A percentile compares a stretch with the other conserved stretches of the same genome.
Evolutionary conservation across 352 stramenopile genomes (phyloP).

Genomic region (Blastocystis sp.): DNA sequence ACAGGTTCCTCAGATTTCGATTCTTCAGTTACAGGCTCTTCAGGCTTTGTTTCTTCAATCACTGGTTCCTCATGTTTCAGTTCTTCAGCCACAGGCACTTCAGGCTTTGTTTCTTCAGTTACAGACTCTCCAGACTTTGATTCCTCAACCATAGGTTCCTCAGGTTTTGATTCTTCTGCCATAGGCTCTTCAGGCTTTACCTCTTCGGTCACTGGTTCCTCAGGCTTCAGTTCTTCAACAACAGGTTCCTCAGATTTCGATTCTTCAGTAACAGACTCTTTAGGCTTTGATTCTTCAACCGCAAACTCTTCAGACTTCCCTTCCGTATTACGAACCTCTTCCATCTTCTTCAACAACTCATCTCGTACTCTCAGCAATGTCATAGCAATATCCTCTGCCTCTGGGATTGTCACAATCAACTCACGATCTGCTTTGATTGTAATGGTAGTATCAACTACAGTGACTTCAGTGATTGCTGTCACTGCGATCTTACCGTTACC

Average conservation of each 20-base stretch:
- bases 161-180: not conserved
- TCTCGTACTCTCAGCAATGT: not conserved
- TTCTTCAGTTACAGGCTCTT: no score
- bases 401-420: not conserved
- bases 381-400: not conserved
- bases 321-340: not conserved
- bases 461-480: not conserved
- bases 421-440: not conserved
- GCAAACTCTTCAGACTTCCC: not conserved
- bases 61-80: not conserved
- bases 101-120: not conserved
- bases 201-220: not conserved
- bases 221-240: not conserved
- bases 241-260: slow-evolving; percentile 5
- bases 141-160: not conserved
- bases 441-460: not conserved
- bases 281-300: not conserved
- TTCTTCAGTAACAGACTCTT: not conserved
- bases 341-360: not conserved
- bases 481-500: not conserved
- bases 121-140: not conserved
- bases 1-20: no score
- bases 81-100: not conserved
- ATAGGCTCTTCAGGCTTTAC: not conserved
- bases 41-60: not conserved